A percentile compares a stretch with the other conserved stretches of the same genome.
These are phyloP conservation scores for Gossypium stocksii DNA, from an alignment of 345 rosid genomes.

Conservation along the genomic window DNA sequence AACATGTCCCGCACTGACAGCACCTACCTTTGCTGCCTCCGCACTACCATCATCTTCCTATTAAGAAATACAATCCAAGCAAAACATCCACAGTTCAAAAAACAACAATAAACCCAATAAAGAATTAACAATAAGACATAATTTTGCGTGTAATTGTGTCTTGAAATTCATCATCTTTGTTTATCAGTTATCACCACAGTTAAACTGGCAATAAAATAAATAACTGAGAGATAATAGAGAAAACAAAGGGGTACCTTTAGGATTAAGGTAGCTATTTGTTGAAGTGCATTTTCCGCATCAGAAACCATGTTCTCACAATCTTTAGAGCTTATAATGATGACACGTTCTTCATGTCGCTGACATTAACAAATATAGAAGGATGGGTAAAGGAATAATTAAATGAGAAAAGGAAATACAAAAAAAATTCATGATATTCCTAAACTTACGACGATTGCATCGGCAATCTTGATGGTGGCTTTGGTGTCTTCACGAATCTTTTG, in stretches of 20 bases:
- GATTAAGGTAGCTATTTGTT: conserved; percentile 48
- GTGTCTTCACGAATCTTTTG: conserved; percentile 70
- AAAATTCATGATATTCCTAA: background rate
- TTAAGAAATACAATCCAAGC: background rate
- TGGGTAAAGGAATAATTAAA: background rate
- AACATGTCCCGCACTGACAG: conserved; percentile 40
- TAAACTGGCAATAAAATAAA: background rate
- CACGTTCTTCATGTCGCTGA: conserved; percentile 73
- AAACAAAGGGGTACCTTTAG: conserved; percentile 29
- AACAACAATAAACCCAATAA: background rate
- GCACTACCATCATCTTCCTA: conserved; percentile 49
- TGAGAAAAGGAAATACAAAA: background rate
- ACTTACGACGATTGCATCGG: conserved; percentile 53
- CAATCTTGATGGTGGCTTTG: conserved; percentile 63
- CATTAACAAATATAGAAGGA: background rate
- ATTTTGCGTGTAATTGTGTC: background rate
- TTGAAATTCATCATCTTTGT: background rate
- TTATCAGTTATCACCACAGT: background rate
- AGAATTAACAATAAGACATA: background rate
- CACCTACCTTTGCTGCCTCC: conserved; percentile 28
- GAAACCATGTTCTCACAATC: conserved; percentile 35
- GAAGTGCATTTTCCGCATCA: conserved; percentile 60
- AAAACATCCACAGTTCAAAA: background rate
- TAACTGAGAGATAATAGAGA: background rate
- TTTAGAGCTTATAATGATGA: conserved; percentile 63